A percentile compares a stretch with the other conserved stretches of the same genome.
Conservation (phyloP, 2,329 filamentous ascomycete species). For the Mycosphaerelloides madeirae region DNA sequence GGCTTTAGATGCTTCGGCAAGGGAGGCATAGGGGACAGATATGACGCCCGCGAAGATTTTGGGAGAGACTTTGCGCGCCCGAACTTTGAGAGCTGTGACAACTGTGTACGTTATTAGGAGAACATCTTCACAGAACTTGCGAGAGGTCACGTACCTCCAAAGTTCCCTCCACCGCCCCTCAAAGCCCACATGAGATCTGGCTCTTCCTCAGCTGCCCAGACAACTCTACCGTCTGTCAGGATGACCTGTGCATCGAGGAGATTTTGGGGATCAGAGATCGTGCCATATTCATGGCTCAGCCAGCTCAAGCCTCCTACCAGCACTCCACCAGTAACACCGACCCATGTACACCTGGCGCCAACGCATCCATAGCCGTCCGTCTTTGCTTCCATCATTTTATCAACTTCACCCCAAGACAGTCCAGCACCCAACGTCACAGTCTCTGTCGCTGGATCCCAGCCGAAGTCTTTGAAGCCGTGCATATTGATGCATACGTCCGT, state of each 20-base stretch:
- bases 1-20: constrained; percentile 19
- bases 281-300: constrained; percentile 37
- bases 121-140: neutral
- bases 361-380: constrained; percentile 36
- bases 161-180: constrained; percentile 38
- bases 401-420: constrained; percentile 36
- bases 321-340: constrained; percentile 38
- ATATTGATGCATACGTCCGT: constrained; percentile 37
- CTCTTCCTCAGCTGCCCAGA: constrained; percentile 36
- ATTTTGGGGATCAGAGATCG: constrained; percentile 39
- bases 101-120: constrained; percentile 10
- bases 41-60: constrained; percentile 25
- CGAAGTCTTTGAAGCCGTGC: constrained; percentile 36
- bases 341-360: constrained; percentile 34
- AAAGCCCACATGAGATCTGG: constrained; percentile 41
- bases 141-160: constrained; percentile 21
- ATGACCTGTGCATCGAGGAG: constrained; percentile 39
- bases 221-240: constrained; percentile 32
- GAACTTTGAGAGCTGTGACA: constrained; percentile 28
- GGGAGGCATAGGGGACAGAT: constrained; percentile 19
- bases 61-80: constrained; percentile 26
- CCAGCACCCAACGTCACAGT: constrained; percentile 36
- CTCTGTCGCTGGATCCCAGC: constrained; percentile 31
- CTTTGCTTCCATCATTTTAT: constrained; percentile 32
- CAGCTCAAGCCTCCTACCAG: constrained; percentile 38